These are phyloP conservation scores for Lasiodiplodia sp. DNA, from an alignment of 2,329 filamentous ascomycete species.

Conservation along the genomic window DNA sequence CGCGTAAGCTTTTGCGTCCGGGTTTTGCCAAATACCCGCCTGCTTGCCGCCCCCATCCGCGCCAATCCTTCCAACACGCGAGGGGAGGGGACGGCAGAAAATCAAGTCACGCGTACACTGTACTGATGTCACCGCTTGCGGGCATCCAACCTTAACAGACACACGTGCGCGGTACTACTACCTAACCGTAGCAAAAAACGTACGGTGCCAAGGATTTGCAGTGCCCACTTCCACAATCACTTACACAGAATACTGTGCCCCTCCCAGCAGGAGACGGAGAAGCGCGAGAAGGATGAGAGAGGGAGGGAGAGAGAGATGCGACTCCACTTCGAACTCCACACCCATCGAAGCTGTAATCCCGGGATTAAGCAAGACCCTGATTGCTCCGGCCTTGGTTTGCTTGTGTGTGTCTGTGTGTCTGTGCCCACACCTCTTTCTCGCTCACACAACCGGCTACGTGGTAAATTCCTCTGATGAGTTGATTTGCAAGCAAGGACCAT, in stretches of 20 bases:
- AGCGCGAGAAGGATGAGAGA: not conserved
- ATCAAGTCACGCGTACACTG: conserved; percentile 19
- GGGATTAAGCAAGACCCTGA: conserved; percentile 19
- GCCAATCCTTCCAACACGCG: conserved; percentile 9
- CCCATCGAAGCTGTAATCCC: conserved; percentile 3
- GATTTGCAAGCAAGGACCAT: not conserved
- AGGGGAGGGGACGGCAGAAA: not conserved
- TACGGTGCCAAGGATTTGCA: not conserved
- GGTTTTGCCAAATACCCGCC: not conserved
- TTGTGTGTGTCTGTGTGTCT: not conserved
- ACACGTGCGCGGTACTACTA: not conserved
- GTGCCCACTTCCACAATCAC: not conserved
- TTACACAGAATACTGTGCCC: not conserved
- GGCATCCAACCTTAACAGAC: not conserved
- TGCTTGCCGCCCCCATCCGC: not conserved
- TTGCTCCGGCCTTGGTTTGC: conserved; percentile 9
- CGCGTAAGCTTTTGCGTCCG: conserved; percentile 4
- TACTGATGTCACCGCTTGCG: not conserved
- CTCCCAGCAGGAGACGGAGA: not conserved
- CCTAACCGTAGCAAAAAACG: not conserved
- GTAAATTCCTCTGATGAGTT: not conserved
- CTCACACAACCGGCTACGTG: not conserved
- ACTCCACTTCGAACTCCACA: conserved; percentile 6
- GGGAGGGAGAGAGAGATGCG: not conserved
- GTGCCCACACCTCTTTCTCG: not conserved